These are phyloP conservation scores for Cairneyella variabilis DNA, from an alignment of 495 filamentous ascomycete species.

Conservation along the genomic window DNA sequence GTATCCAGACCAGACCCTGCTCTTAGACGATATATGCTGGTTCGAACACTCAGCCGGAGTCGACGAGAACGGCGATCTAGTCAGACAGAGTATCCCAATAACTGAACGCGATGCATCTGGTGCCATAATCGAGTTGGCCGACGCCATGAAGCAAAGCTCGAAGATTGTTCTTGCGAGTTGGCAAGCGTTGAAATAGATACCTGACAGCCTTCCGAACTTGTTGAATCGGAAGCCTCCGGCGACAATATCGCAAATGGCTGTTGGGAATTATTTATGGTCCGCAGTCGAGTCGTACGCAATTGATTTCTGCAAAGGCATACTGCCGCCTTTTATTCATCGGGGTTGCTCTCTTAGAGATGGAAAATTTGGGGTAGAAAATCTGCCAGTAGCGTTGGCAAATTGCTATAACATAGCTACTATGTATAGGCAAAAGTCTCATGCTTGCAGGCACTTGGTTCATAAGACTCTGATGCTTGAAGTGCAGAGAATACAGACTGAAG, in stretches of 20 bases:
- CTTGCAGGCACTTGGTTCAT: background rate
- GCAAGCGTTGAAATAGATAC: background rate
- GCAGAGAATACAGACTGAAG: slow-evolving; percentile 11
- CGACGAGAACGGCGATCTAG: background rate
- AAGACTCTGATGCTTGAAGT: slow-evolving; percentile 11
- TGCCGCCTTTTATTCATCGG: slow-evolving; percentile 9
- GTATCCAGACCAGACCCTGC: background rate
- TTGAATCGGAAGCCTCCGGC: background rate
- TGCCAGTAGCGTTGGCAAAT: slow-evolving; percentile 6
- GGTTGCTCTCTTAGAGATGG: background rate
- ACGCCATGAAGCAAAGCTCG: background rate
- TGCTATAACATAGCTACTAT: slow-evolving; percentile 1
- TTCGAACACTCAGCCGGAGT: background rate
- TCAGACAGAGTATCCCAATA: background rate
- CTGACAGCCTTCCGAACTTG: background rate
- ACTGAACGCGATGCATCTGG: background rate
- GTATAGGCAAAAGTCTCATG: background rate
- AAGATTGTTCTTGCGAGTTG: background rate
- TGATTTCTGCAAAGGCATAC: background rate
- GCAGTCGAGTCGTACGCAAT: slow-evolving; percentile 3
- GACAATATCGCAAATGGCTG: background rate
- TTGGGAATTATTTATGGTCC: slow-evolving; percentile 3
- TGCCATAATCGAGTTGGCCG: background rate
- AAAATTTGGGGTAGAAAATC: background rate
- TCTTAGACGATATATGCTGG: background rate